Conservation (phyloP, 1,284 basidiomycete genomes). For the Phlebopus sp. region DNA sequence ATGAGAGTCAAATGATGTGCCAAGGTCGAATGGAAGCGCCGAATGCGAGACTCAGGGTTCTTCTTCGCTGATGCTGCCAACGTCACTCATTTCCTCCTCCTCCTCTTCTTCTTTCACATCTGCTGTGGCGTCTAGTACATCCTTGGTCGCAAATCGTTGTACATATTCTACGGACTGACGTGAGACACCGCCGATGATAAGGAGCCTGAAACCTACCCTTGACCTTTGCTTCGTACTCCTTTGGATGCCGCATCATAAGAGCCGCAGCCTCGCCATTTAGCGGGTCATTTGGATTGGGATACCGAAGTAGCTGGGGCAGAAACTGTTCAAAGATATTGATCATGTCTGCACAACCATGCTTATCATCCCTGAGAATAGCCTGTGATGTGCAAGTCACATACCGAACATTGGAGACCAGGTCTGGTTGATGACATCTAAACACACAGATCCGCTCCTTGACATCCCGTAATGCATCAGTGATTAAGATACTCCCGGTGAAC, state of each 20-base stretch:
- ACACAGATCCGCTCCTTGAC: constrained; percentile 87
- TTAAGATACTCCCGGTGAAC: not conserved
- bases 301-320: constrained; percentile 92
- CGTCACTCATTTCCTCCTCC: constrained; percentile 90
- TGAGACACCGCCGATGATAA: not conserved
- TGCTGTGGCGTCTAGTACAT: constrained; percentile 66
- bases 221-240: constrained; percentile 90
- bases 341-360: constrained; percentile 66
- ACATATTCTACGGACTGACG: constrained; percentile 67
- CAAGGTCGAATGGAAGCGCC: constrained; percentile 6
- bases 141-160: constrained; percentile 80
- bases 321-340: constrained; percentile 99
- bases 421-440: constrained; percentile 95
- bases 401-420: constrained; percentile 99
- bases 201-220: constrained; percentile 57
- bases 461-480: constrained; percentile 5
- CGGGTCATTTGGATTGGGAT: constrained; percentile 97
- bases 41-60: constrained; percentile 30
- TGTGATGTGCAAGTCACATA: constrained; percentile 34
- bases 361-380: constrained; percentile 4
- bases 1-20: constrained; percentile 16
- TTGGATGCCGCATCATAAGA: constrained; percentile 93
- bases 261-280: constrained; percentile 97
- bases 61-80: constrained; percentile 84
- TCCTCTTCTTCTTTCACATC: constrained; percentile 63